These are phyloP conservation scores for Clarireedia hainanense DNA, from an alignment of 2,329 filamentous ascomycete genomes.

Conservation along the genomic window DNA sequence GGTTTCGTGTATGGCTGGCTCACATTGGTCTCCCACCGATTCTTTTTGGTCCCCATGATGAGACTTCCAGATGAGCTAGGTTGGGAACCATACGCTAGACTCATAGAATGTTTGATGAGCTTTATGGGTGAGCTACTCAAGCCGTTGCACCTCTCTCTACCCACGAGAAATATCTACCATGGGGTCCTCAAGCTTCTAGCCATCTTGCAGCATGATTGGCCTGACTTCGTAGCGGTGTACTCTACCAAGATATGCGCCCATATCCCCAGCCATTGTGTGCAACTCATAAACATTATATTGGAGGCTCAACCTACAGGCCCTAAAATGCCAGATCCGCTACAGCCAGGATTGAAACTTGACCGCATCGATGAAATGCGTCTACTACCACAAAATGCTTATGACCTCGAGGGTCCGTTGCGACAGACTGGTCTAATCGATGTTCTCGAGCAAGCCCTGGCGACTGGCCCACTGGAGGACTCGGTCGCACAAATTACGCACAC, in stretches of 20 bases:
- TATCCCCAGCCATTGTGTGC: conserved; percentile 76
- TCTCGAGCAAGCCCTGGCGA: conserved; percentile 50
- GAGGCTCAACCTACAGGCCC: conserved; percentile 67
- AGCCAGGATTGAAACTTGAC: conserved; percentile 67
- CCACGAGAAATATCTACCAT: conserved; percentile 77
- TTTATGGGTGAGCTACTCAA: conserved; percentile 78
- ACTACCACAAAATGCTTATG: conserved; percentile 55
- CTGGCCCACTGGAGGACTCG: conserved; percentile 61
- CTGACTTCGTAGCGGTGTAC: conserved; percentile 85
- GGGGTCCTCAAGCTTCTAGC: conserved; percentile 75
- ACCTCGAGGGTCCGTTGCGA: conserved; percentile 44
- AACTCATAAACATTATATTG: conserved; percentile 82
- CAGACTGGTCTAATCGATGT: conserved; percentile 49
- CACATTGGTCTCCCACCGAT: conserved; percentile 71
- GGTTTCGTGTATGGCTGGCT: conserved; percentile 84
- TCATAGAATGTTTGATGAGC: conserved; percentile 63
- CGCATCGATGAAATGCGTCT: conserved; percentile 66
- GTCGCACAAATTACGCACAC: conserved; percentile 70
- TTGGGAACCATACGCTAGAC: conserved; percentile 67
- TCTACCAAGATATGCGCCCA: conserved; percentile 74
- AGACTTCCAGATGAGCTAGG: conserved; percentile 58
- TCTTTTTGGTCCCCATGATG: conserved; percentile 74
- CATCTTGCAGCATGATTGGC: conserved; percentile 86
- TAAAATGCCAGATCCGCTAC: conserved; percentile 67
- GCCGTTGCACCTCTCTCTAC: conserved; percentile 56